Evolutionary conservation across 345 rosid genomes (phyloP).

Genomic region (Acer saccharum): DNA sequence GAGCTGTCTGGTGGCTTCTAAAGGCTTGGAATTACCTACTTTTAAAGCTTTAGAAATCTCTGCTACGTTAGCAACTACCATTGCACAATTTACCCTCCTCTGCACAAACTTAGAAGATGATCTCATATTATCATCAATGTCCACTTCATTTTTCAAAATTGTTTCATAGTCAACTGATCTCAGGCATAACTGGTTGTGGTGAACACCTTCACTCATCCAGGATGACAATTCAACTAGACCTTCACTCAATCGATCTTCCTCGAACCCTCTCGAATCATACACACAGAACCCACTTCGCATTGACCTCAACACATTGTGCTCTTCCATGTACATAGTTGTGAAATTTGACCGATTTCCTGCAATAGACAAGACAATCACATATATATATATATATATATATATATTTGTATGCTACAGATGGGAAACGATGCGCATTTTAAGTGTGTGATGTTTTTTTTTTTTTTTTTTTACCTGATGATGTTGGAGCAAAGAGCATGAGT

Average conservation of each 20-base stretch:
- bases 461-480: slow-evolving; percentile 43
- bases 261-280: slow-evolving; percentile 59
- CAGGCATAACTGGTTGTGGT: slow-evolving; percentile 53
- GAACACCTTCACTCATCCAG: slow-evolving; percentile 57
- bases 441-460: not conserved
- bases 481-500: slow-evolving; percentile 54
- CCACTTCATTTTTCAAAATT: slow-evolving; percentile 26
- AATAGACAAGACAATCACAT: not conserved
- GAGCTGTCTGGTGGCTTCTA: slow-evolving; percentile 48
- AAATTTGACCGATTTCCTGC: slow-evolving; percentile 32
- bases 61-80: slow-evolving; percentile 56
- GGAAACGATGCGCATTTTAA: not conserved
- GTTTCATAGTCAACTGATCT: slow-evolving; percentile 34
- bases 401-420: no score
- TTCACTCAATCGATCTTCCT: slow-evolving; percentile 29
- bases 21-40: slow-evolving; percentile 41
- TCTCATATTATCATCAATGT: slow-evolving; percentile 12
- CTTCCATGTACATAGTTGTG: slow-evolving; percentile 54
- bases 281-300: slow-evolving; percentile 52
- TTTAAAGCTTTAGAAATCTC: slow-evolving; percentile 46
- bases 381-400: no score
- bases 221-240: slow-evolving; percentile 48
- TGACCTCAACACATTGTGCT: slow-evolving; percentile 62
- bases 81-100: slow-evolving; percentile 50
- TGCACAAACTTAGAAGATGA: slow-evolving; percentile 41